phyloP scores from a whole-genome alignment of 352 stramenopile genomes.

The Phytophthora boehmeriae region DNA sequence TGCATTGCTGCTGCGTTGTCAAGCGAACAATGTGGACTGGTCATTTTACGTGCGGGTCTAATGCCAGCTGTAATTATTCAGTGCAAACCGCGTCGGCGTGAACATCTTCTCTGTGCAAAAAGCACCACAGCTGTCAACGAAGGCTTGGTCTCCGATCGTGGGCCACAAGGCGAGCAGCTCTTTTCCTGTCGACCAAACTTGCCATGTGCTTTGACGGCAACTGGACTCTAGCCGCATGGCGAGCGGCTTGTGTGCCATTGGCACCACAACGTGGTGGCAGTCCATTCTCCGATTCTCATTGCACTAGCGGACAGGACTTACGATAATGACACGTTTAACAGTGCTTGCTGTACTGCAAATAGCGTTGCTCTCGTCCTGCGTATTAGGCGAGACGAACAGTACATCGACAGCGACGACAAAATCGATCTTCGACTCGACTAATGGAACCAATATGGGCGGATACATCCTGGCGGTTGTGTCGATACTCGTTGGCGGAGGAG shows the following conservation, averaged over 20 bases:
- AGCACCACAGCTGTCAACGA: neutral
- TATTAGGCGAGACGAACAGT: slow-evolving; percentile 10
- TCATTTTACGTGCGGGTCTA: neutral
- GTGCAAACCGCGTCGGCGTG: neutral
- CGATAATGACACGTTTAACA: slow-evolving; percentile 19
- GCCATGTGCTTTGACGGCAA: slow-evolving; percentile 27
- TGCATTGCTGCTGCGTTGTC: neutral
- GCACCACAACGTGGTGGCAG: neutral
- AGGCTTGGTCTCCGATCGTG: neutral
- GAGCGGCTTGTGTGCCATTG: slow-evolving; percentile 1
- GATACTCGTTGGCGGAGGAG: slow-evolving; percentile 31
- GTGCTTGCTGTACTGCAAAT: slow-evolving; percentile 21
- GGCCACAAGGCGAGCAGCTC: neutral
- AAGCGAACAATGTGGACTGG: neutral
- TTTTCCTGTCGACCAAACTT: neutral
- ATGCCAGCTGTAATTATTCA: neutral
- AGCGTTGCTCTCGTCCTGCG: slow-evolving; percentile 14
- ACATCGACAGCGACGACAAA: slow-evolving; percentile 15
- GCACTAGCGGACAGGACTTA: slow-evolving; percentile 1
- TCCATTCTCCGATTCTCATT: slow-evolving; percentile 25
- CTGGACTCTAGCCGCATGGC: slow-evolving; percentile 26
- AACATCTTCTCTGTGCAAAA: neutral
- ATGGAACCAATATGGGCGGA: slow-evolving; percentile 24
- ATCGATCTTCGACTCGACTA: slow-evolving; percentile 38
- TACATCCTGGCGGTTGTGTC: slow-evolving; percentile 39